Conservation (phyloP, 805 yeast species). For the Ogataea sp. region DNA sequence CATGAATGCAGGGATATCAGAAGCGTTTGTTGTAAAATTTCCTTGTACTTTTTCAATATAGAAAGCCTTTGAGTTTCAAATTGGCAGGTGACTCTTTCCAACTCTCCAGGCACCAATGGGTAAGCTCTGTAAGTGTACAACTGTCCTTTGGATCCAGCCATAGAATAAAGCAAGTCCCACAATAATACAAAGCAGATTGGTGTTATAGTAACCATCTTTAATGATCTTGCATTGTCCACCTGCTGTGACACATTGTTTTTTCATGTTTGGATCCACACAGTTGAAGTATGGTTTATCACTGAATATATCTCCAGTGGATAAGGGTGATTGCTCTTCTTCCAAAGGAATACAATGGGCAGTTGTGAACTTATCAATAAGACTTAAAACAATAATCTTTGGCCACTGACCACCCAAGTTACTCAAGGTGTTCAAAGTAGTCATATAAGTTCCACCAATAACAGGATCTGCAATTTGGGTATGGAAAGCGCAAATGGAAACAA, state of each 20-base stretch:
- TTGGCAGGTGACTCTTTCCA: constrained; percentile 22
- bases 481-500: constrained; percentile 90
- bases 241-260: constrained; percentile 38
- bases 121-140: constrained; percentile 56
- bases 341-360: constrained; percentile 45
- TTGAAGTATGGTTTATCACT: constrained; percentile 17
- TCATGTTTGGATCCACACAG: constrained; percentile 26
- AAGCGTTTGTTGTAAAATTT: too few relatives aligned
- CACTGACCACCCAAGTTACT: constrained; percentile 96
- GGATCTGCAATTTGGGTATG: constrained; percentile 97
- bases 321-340: not conserved
- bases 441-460: constrained; percentile 91
- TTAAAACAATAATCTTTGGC: constrained; percentile 82
- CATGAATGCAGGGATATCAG: too few relatives aligned
- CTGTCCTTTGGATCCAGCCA: constrained; percentile 57
- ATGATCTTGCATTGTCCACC: constrained; percentile 50
- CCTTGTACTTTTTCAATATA: too few relatives aligned
- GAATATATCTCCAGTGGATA: constrained; percentile 14
- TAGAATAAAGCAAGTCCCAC: constrained; percentile 60
- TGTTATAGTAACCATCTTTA: constrained; percentile 78
- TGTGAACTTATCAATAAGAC: constrained; percentile 75
- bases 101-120: constrained; percentile 78
- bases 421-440: constrained; percentile 91
- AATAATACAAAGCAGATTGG: constrained; percentile 63
- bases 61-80: constrained; percentile 21